Base-by-base conservation (phyloP, 2,329 filamentous ascomycete genomes). In the Sarocladium strictum region DNA sequence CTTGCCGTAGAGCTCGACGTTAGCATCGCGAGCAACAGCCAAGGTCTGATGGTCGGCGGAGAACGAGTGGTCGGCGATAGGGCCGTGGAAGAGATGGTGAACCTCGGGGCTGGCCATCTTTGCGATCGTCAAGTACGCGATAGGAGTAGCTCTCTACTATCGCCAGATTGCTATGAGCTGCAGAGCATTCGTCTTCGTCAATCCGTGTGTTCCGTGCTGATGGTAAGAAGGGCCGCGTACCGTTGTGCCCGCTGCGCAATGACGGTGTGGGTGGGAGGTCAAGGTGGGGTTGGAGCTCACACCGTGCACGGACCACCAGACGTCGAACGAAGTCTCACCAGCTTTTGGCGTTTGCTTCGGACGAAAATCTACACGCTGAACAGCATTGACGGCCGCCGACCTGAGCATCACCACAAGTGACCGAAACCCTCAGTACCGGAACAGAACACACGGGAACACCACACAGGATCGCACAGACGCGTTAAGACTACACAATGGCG, bases 1-100 rank as follows among this genome's bases (percentile, higher is more conserved):
- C 63, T 79, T 81, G 64, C 81, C 77, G 71, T 97, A 97, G 40
- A 99, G 85, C 77, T 97, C 91, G 65, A 99, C 87, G 62, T 84
- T 83, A 67, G 87, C 91, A 69, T 97, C 93, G 64, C 90, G 88
- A 59, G 93, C 89, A 56, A 99, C 92, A 56, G 94, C 94, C 56
- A 99, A 81, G 26, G 87, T 92, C 70, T 85, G 78, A 69, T 86
- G 89, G 75, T 99, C 94, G 59, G 90, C 85, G 60, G 92, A 96
- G 83, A 99, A 99, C 56, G 93, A 97, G 74, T 99, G 94, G 78
- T 99, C 94, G 62, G 90, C 90, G 67, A 99, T 97, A 58, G 93
- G 91, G 63, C 87, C 85, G 76, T 97, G 91, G 77, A 99, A 99
- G 61, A 99, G 87, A 67, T 97, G 92, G 75, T 97, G 90, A 56